Percentiles rank a stretch among this genome's conserved stretches.
Evolutionary conservation across 345 rosid species (phyloP).

Genomic region (Leavenworthia alabamica): DNA sequence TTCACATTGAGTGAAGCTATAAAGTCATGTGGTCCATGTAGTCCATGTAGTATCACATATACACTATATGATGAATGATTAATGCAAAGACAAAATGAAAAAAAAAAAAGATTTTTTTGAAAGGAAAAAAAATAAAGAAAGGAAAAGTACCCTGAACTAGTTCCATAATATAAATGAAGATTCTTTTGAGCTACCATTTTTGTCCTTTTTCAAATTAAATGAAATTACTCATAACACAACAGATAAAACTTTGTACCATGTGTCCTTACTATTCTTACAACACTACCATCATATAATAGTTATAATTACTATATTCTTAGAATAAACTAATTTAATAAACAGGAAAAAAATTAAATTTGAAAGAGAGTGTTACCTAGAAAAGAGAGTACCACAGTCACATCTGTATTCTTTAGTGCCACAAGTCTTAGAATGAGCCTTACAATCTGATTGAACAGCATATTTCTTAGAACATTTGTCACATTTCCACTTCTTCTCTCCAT

Average conservation of each 20-base stretch:
- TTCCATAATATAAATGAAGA: constrained; percentile 34
- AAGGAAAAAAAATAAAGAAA: not conserved
- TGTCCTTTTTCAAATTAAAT: constrained; percentile 32
- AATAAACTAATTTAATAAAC: not conserved
- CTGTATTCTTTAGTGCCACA: constrained; percentile 92
- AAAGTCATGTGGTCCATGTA: constrained; percentile 25
- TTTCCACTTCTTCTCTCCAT: constrained; percentile 96
- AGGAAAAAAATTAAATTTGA: not conserved
- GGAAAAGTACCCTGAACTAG: constrained; percentile 29
- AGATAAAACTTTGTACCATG: constrained; percentile 29
- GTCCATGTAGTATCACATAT: constrained; percentile 23
- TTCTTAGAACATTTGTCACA: constrained; percentile 87
- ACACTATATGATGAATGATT: constrained; percentile 9
- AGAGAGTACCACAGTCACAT: constrained; percentile 93
- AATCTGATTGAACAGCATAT: constrained; percentile 95
- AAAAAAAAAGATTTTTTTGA: not conserved
- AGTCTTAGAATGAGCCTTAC: constrained; percentile 94
- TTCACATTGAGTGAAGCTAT: constrained; percentile 1
- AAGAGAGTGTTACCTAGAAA: constrained; percentile 58
- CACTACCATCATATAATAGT: not conserved
- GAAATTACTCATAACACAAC: constrained; percentile 30
- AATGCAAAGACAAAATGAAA: constrained; percentile 12
- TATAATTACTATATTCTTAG: not conserved
- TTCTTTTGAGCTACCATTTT: constrained; percentile 30
- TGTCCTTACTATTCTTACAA: constrained; percentile 25